Conservation (phyloP, 257 asterid species). For the Euphrasia confusa region DNA sequence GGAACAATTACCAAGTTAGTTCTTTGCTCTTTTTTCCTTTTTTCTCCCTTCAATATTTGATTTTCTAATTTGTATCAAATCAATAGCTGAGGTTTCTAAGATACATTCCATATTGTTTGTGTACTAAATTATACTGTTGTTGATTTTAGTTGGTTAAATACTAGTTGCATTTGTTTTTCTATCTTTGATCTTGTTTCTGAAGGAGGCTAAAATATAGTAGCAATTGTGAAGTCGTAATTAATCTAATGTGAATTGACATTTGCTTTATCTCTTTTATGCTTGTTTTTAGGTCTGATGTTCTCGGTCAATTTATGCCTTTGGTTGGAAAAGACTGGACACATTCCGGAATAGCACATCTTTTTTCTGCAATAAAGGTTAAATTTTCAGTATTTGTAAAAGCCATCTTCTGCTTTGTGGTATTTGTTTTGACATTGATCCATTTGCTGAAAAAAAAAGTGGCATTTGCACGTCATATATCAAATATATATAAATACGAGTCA, state of each 20-base stretch:
- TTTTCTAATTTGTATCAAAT: no score
- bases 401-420: constrained; percentile 19
- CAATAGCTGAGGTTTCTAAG: neutral
- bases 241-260: constrained; percentile 1
- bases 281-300: constrained; percentile 92
- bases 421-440: neutral
- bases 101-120: constrained; percentile 3
- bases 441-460: neutral
- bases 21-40: constrained; percentile 4
- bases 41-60: neutral
- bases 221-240: constrained; percentile 1
- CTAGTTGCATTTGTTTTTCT: neutral
- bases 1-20: constrained; percentile 97
- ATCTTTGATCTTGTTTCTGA: neutral
- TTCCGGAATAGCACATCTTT: constrained; percentile 93
- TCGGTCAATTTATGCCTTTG: constrained; percentile 98
- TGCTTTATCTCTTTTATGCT: constrained; percentile 22
- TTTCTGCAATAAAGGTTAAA: constrained; percentile 87
- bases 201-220: constrained; percentile 14
- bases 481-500: no score
- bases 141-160: constrained; percentile 13
- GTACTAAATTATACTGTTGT: constrained; percentile 2
- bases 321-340: constrained; percentile 99
- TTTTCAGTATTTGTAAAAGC: constrained; percentile 12
- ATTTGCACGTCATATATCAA: no score